These are phyloP conservation scores for Pseudogymnoascus sp. DNA, from an alignment of 2,329 filamentous ascomycete genomes.

Conservation along the genomic window DNA sequence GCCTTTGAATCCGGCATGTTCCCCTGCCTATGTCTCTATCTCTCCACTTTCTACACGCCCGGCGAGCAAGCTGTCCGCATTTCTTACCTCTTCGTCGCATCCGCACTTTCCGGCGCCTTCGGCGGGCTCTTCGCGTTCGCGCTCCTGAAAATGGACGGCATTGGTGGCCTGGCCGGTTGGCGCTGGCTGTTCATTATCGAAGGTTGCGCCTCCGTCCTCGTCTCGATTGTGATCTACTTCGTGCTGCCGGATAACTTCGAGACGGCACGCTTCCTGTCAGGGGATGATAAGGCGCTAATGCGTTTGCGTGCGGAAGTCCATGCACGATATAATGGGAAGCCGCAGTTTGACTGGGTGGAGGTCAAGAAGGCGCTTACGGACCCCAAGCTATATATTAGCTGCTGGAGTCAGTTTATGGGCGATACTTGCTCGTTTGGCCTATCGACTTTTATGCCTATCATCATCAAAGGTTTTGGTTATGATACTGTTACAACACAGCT, in stretches of 20 bases:
- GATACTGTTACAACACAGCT: slow-evolving; percentile 42
- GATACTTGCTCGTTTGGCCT: slow-evolving; percentile 39
- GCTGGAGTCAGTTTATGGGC: slow-evolving; percentile 16
- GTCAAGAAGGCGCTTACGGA: slow-evolving; percentile 39
- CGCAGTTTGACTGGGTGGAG: slow-evolving; percentile 43
- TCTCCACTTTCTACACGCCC: slow-evolving; percentile 47
- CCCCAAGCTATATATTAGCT: slow-evolving; percentile 43
- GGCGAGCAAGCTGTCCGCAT: slow-evolving; percentile 47
- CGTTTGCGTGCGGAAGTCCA: slow-evolving; percentile 36
- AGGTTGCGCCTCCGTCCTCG: slow-evolving; percentile 36
- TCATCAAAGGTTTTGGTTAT: slow-evolving; percentile 45
- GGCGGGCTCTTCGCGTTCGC: slow-evolving; percentile 47
- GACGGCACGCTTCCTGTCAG: slow-evolving; percentile 40
- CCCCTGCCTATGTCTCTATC: slow-evolving; percentile 39
- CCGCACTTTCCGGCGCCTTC: slow-evolving; percentile 42
- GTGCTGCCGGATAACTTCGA: slow-evolving; percentile 38
- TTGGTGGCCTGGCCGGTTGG: slow-evolving; percentile 38
- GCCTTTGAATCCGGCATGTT: slow-evolving; percentile 41
- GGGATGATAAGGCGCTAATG: slow-evolving; percentile 43
- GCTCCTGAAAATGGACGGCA: slow-evolving; percentile 37
- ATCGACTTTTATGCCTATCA: slow-evolving; percentile 48
- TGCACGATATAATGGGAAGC: slow-evolving; percentile 39
- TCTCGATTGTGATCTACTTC: slow-evolving; percentile 38
- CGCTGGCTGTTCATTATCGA: slow-evolving; percentile 43
- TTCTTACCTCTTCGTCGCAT: slow-evolving; percentile 43